phyloP scores from a whole-genome alignment of 139 green algal genomes.

The Haematococcus lacustris region DNA sequence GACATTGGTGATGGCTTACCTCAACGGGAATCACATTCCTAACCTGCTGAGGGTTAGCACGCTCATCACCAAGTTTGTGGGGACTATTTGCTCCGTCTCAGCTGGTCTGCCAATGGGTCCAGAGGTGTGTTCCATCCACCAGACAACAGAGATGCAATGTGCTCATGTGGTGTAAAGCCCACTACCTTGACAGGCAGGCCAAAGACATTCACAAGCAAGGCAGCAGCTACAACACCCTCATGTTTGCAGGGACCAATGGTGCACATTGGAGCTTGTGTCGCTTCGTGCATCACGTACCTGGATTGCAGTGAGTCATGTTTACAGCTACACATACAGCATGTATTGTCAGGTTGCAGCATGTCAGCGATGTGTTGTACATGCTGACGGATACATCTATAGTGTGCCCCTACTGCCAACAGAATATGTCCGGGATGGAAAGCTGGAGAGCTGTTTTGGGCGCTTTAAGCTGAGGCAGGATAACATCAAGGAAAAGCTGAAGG shows the following conservation, averaged over 20 bases:
- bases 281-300: slow-evolving; percentile 56
- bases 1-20: slow-evolving; percentile 78
- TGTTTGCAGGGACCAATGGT: slow-evolving; percentile 75
- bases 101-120: slow-evolving; percentile 58
- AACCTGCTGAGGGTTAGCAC: slow-evolving; percentile 57
- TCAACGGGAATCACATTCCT: slow-evolving; percentile 68
- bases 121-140: slow-evolving; percentile 53
- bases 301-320: slow-evolving; percentile 45
- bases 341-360: neutral
- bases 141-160: too few relatives aligned
- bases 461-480: slow-evolving; percentile 13
- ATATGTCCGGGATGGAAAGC: slow-evolving; percentile 10
- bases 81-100: slow-evolving; percentile 42
- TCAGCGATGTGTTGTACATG: neutral
- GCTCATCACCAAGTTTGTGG: slow-evolving; percentile 60
- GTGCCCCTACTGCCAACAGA: too few relatives aligned
- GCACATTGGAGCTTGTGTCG: slow-evolving; percentile 80
- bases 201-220: neutral
- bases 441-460: slow-evolving; percentile 16
- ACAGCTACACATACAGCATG: neutral
- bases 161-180: neutral
- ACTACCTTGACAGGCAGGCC: neutral
- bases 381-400: too few relatives aligned
- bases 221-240: neutral
- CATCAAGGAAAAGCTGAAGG: slow-evolving; percentile 19